Conservation (phyloP, 1,284 basidiomycete genomes). For the Trichosporon inkin region DNA sequence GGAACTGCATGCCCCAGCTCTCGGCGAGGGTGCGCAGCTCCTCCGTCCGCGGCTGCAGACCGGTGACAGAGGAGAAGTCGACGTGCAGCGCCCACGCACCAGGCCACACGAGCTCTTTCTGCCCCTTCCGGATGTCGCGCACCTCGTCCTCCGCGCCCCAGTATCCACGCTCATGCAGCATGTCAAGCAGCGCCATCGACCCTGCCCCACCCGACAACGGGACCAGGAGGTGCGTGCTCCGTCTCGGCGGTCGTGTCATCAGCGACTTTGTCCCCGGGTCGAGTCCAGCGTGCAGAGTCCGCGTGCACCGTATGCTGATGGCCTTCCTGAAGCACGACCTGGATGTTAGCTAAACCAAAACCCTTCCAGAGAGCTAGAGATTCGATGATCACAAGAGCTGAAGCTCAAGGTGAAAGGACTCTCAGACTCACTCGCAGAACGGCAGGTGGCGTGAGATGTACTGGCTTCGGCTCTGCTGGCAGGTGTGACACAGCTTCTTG, state of each 20-base stretch:
- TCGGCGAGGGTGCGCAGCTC: constrained; percentile 26
- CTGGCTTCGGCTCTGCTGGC: constrained; percentile 30
- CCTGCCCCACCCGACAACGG: constrained; percentile 45
- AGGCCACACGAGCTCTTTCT: constrained; percentile 39
- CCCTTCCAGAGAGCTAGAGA: too few species aligned
- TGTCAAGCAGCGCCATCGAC: constrained; percentile 39
- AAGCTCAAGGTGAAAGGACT: neutral
- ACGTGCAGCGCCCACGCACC: constrained; percentile 44
- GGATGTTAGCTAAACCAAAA: neutral
- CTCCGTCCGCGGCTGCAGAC: constrained; percentile 16
- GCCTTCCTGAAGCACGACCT: constrained; percentile 36
- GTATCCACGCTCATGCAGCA: constrained; percentile 30
- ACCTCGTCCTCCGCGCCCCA: constrained; percentile 26
- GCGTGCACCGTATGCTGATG: constrained; percentile 29
- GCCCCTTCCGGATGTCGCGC: constrained; percentile 33
- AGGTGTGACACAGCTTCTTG: constrained; percentile 35
- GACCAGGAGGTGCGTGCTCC: constrained; percentile 30
- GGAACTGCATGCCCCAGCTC: constrained; percentile 26
- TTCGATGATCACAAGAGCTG: neutral
- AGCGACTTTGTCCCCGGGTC: neutral
- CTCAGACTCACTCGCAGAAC: constrained; percentile 40
- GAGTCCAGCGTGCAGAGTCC: constrained; percentile 34
- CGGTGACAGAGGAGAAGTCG: constrained; percentile 34
- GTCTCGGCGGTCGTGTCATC: constrained; percentile 27
- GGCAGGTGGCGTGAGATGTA: constrained; percentile 38